These are phyloP conservation scores for Carex myosuroides DNA, from an alignment of 176 grass and related monocot genomes.

Conservation along the genomic window DNA sequence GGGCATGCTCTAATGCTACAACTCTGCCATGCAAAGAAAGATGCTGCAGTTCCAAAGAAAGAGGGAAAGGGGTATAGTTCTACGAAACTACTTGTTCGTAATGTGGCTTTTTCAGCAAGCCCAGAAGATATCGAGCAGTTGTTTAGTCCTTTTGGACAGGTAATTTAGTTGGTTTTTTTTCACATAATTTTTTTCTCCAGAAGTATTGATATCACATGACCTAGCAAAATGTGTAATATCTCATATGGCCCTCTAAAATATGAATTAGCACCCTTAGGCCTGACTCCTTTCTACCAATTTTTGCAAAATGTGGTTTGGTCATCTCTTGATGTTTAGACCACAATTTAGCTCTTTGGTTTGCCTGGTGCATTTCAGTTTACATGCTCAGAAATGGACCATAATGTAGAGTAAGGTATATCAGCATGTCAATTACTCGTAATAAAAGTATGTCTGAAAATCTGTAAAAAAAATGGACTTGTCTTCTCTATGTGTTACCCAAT, in stretches of 20 bases:
- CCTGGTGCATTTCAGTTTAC: neutral
- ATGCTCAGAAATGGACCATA: neutral
- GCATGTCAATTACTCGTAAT: neutral
- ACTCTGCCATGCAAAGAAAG: constrained; percentile 73
- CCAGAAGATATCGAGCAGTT: constrained; percentile 71
- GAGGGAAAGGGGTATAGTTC: constrained; percentile 71
- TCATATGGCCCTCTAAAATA: neutral
- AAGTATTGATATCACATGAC: neutral
- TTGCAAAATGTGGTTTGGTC: neutral
- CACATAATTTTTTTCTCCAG: neutral
- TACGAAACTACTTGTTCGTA: constrained; percentile 79
- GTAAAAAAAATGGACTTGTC: neutral
- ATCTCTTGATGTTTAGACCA: neutral
- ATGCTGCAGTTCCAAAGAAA: constrained; percentile 43
- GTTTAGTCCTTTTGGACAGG: constrained; percentile 96
- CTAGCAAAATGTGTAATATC: neutral
- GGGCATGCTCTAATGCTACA: constrained; percentile 88
- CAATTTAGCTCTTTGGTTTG: neutral
- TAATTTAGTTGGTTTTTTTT: constrained; percentile 20
- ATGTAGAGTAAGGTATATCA: neutral
- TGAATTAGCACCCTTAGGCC: neutral
- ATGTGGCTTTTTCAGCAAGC: constrained; percentile 89
- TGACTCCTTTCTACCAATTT: neutral
- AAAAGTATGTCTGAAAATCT: neutral
- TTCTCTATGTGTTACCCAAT: neutral